A percentile compares a stretch with the other conserved stretches of the same genome.
phyloP scores from a whole-genome alignment of 208 protist species.

The Leishmania turanica region DNA sequence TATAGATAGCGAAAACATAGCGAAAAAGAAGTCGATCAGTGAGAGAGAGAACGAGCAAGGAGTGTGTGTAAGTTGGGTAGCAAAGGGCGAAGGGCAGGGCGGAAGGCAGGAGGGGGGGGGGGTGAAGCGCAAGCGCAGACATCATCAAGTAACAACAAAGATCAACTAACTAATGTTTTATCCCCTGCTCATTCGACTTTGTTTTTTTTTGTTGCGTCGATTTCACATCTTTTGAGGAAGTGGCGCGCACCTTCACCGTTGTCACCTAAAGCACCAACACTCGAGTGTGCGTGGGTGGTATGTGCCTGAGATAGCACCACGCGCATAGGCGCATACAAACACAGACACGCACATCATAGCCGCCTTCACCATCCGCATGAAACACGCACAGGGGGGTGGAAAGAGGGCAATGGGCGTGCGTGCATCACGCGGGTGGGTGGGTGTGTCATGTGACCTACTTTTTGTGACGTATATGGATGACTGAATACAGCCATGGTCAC shows the following conservation, averaged over 20 bases:
- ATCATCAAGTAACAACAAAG: neutral
- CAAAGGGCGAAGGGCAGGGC: neutral
- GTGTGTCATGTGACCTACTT: neutral
- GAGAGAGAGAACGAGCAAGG: neutral
- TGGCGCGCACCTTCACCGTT: neutral
- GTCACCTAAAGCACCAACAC: neutral
- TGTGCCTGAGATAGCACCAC: neutral
- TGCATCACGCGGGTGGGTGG: neutral
- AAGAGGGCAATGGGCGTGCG: neutral
- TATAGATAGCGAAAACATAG: neutral
- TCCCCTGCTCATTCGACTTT: neutral
- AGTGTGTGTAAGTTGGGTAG: neutral
- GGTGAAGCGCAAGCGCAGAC: neutral
- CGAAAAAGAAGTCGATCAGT: neutral
- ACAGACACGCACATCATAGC: neutral
- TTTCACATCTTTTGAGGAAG: neutral
- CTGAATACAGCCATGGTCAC: neutral
- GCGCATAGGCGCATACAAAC: neutral
- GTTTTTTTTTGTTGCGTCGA: neutral
- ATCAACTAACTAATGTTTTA: neutral
- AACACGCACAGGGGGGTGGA: neutral
- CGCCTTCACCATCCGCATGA: neutral
- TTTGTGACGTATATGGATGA: neutral
- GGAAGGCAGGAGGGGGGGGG: neutral
- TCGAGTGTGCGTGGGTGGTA: neutral